Evolutionary conservation across 768 basidiomycete genomes (phyloP).

Genomic region (Amanita molliuscula): DNA sequence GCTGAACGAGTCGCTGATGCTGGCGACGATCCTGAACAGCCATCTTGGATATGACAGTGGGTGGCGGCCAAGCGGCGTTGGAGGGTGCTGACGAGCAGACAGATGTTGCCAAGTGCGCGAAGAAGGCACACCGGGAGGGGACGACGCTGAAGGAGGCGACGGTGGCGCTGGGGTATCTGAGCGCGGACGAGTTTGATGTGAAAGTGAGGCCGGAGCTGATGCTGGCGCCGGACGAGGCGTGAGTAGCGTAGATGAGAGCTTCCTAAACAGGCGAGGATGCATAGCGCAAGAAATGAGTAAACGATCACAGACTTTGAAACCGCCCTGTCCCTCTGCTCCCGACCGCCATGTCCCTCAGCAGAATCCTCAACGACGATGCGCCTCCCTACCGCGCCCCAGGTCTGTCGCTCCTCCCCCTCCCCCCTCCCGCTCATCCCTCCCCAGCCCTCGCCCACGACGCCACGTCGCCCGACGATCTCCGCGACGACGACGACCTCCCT

Average conservation of each 20-base stretch:
- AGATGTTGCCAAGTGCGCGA: constrained; percentile 98
- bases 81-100: constrained; percentile 10
- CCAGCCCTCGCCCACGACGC: not conserved
- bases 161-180: constrained; percentile 76
- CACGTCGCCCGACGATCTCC: not conserved
- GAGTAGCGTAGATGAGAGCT: constrained; percentile 10
- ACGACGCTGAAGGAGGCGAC: constrained; percentile 94
- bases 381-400: constrained; percentile 17
- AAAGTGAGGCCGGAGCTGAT: constrained; percentile 91
- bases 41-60: constrained; percentile 94
- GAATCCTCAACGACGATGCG: constrained; percentile 73
- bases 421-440: not conserved
- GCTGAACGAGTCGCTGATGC: constrained; percentile 93
- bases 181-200: constrained; percentile 86
- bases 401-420: constrained; percentile 15
- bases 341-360: constrained; percentile 58
- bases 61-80: constrained; percentile 20
- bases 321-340: constrained; percentile 12
- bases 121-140: constrained; percentile 99
- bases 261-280: constrained; percentile 19
- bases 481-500: constrained; percentile 2
- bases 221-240: constrained; percentile 51
- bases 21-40: constrained; percentile 95
- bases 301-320: constrained; percentile 22
- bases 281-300: constrained; percentile 20